These are phyloP conservation scores for Proliferodiscus dingleyae DNA, from an alignment of 2,329 filamentous ascomycete genomes.

Conservation along the genomic window DNA sequence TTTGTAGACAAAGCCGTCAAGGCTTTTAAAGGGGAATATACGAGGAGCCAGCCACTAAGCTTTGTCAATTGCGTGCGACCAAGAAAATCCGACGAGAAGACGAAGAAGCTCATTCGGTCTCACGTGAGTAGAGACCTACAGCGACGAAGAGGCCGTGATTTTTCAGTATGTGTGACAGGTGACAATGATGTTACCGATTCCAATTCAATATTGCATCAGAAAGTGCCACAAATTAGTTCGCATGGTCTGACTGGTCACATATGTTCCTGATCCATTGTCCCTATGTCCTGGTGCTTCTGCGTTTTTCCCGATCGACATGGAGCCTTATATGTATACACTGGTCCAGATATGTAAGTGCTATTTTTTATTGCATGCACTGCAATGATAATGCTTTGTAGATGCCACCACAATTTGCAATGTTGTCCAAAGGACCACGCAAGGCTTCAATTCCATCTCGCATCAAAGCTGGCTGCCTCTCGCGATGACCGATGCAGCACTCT, in stretches of 20 bases:
- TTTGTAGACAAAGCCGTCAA: neutral
- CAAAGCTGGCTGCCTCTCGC: conserved; percentile 3
- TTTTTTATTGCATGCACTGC: neutral
- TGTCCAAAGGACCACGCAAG: neutral
- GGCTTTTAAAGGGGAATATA: no score
- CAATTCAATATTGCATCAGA: no score
- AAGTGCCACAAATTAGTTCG: no score
- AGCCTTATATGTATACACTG: conserved; percentile 7
- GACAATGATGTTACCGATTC: no score
- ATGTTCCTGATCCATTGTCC: neutral
- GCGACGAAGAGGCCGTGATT: neutral
- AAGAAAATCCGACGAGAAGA: neutral
- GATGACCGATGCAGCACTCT: conserved; percentile 6
- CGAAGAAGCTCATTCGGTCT: neutral
- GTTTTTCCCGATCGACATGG: conserved; percentile 1
- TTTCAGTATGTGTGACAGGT: neutral
- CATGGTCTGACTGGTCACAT: no score
- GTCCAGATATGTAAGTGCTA: conserved; percentile 3
- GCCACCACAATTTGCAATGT: neutral
- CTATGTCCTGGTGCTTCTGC: neutral
- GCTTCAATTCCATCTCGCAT: neutral
- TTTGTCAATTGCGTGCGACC: neutral
- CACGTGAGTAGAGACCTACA: neutral
- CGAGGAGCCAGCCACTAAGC: neutral
- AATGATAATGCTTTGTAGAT: neutral